Evolutionary conservation across 2,329 filamentous ascomycete genomes (phyloP).

Genomic region (Fusarium sp.): DNA sequence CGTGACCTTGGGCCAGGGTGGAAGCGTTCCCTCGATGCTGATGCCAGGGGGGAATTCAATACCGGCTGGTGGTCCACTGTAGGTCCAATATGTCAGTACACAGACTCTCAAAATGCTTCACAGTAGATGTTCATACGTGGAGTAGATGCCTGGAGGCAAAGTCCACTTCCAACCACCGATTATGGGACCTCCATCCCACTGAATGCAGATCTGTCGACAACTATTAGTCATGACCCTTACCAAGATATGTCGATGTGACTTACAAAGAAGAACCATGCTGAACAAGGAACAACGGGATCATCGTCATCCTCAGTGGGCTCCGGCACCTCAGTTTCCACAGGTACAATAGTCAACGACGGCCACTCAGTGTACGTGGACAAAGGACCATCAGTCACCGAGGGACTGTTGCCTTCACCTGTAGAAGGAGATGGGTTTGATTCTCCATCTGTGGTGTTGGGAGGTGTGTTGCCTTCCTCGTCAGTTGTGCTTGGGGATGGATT

Average conservation of each 20-base stretch:
- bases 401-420: neutral
- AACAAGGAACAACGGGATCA: slow-evolving; percentile 10
- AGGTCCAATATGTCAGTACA: no score
- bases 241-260: neutral
- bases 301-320: slow-evolving; percentile 6
- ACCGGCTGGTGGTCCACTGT: no score
- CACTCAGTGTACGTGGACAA: slow-evolving; percentile 18
- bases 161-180: slow-evolving; percentile 13
- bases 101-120: no score
- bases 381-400: neutral
- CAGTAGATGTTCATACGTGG: neutral
- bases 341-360: slow-evolving; percentile 12
- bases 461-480: neutral
- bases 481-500: neutral
- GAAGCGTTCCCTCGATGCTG: no score
- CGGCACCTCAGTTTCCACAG: slow-evolving; percentile 6
- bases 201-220: slow-evolving; percentile 12
- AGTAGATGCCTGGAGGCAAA: slow-evolving; percentile 21
- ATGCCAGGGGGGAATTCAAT: no score
- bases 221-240: neutral
- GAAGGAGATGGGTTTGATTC: neutral
- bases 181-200: slow-evolving; percentile 6
- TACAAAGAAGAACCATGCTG: slow-evolving; percentile 23
- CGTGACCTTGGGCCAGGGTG: slow-evolving; percentile 3
- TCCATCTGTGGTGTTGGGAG: neutral